Evolutionary conservation across 2,329 filamentous ascomycete genomes (phyloP).

Genomic region (Cytospora mali): DNA sequence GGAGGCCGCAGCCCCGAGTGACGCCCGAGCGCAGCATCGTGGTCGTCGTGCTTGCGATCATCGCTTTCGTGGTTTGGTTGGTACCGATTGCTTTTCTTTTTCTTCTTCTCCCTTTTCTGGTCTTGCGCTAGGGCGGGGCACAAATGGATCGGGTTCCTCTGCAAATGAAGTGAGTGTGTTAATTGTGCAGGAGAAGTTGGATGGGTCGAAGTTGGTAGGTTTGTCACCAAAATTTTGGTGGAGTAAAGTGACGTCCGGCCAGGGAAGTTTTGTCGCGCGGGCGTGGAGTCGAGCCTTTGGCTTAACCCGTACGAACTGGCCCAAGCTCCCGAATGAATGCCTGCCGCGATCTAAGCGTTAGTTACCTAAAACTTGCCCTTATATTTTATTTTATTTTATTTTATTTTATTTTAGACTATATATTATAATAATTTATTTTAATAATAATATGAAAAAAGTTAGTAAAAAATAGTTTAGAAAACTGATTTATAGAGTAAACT

Average conservation of each 20-base stretch:
- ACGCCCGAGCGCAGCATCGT: conserved; percentile 39
- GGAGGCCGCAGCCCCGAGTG: conserved; percentile 34
- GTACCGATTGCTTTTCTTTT: background rate
- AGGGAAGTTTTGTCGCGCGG: background rate
- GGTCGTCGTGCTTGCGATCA: conserved; percentile 38
- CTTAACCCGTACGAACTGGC: background rate
- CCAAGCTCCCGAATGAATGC: background rate
- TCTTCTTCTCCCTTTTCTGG: background rate
- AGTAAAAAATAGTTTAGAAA: too few species aligned
- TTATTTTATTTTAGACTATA: background rate
- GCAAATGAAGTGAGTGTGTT: conserved; percentile 4
- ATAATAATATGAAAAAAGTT: background rate
- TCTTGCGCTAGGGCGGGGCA: background rate
- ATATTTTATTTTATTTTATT: background rate
- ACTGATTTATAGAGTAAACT: background rate
- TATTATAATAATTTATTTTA: background rate
- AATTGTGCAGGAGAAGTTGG: background rate
- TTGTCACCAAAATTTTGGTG: conserved; percentile 23
- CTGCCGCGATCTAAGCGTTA: too few species aligned
- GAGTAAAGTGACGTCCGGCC: conserved; percentile 24
- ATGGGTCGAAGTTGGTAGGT: background rate
- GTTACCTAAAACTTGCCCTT: too few species aligned
- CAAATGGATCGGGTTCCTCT: background rate
- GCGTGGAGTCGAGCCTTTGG: background rate
- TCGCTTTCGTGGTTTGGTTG: conserved; percentile 24